A percentile compares a stretch with the other conserved stretches of the same genome.
These are phyloP conservation scores for Fragosphaeria purpurea DNA, from an alignment of 2,329 filamentous ascomycete genomes.

Conservation along the genomic window DNA sequence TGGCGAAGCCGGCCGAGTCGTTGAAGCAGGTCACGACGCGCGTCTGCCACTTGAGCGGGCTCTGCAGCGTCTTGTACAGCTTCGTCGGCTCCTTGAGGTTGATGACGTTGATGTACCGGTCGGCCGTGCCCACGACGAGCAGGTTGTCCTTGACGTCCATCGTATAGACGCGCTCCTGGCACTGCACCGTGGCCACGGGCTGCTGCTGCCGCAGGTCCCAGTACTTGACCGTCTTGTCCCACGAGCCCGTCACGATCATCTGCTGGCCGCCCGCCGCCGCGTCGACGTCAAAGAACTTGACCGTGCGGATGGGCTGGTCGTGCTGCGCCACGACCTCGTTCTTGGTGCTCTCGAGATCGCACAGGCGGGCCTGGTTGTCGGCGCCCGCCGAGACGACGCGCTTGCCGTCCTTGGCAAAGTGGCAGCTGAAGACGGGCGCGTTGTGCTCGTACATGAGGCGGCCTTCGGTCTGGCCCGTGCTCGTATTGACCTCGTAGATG, in stretches of 20 bases:
- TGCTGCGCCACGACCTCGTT: conserved; percentile 71
- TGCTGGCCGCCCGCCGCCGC: conserved; percentile 55
- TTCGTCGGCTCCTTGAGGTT: conserved; percentile 79
- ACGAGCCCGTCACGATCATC: conserved; percentile 85
- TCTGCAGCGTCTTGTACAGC: conserved; percentile 94
- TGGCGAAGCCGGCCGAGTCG: conserved; percentile 83
- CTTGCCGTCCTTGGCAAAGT: conserved; percentile 91
- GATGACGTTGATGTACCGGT: conserved; percentile 92
- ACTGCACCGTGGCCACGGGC: conserved; percentile 55
- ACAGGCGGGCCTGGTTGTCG: conserved; percentile 81
- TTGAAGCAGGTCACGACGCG: conserved; percentile 90
- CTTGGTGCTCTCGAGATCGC: conserved; percentile 64
- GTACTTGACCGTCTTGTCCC: conserved; percentile 86
- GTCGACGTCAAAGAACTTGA: conserved; percentile 65
- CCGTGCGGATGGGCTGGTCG: conserved; percentile 70
- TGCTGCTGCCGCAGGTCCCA: conserved; percentile 65
- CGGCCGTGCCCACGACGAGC: conserved; percentile 84
- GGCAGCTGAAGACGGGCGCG: conserved; percentile 70
- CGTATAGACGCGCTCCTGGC: conserved; percentile 74
- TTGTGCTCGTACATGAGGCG: conserved; percentile 82
- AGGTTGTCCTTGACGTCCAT: conserved; percentile 87
- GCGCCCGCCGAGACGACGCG: conserved; percentile 82
- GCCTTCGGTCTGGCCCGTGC: conserved; percentile 64
- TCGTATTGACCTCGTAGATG: conserved; percentile 80
- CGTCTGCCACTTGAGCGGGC: conserved; percentile 97